phyloP scores from a whole-genome alignment of 108 stramenopile genomes.

The Licmophora abbreviata region DNA sequence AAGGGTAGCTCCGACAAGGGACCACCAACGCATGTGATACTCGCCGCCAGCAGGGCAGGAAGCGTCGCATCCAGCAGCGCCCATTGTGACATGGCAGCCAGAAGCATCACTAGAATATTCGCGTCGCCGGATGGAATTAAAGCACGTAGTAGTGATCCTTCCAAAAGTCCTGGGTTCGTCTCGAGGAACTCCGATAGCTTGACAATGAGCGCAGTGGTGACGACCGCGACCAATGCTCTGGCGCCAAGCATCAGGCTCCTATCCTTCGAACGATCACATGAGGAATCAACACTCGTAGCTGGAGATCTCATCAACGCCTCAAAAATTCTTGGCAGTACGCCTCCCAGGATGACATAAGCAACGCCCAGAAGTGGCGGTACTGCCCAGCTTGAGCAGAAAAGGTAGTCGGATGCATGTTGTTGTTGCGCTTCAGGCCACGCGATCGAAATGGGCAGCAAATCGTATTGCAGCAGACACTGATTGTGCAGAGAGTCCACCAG shows the following conservation, averaged over 20 bases:
- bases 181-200: slow-evolving; percentile 68
- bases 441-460: slow-evolving; percentile 44
- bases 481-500: slow-evolving; percentile 79
- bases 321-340: slow-evolving; percentile 50
- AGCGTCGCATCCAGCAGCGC: slow-evolving; percentile 48
- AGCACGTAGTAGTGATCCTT: background rate
- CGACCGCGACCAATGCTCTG: slow-evolving; percentile 50
- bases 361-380: slow-evolving; percentile 75
- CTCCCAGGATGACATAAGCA: slow-evolving; percentile 73
- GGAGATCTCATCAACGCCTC: background rate
- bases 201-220: slow-evolving; percentile 67
- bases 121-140: slow-evolving; percentile 15
- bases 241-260: slow-evolving; percentile 18
- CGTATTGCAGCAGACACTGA: slow-evolving; percentile 68
- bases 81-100: slow-evolving; percentile 61
- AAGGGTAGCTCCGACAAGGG: slow-evolving; percentile 77
- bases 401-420: slow-evolving; percentile 7
- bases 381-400: slow-evolving; percentile 61
- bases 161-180: slow-evolving; percentile 21
- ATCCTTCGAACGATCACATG: too few relatives aligned
- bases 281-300: background rate
- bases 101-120: slow-evolving; percentile 35
- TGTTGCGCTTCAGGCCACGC: slow-evolving; percentile 5
- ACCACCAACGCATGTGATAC: slow-evolving; percentile 55
- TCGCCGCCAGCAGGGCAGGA: slow-evolving; percentile 45